Evolutionary conservation across 1,284 basidiomycete genomes (phyloP), one percentile per base, ranked within the genome.

Genomic region (Fomitopsis betulina): DNA sequence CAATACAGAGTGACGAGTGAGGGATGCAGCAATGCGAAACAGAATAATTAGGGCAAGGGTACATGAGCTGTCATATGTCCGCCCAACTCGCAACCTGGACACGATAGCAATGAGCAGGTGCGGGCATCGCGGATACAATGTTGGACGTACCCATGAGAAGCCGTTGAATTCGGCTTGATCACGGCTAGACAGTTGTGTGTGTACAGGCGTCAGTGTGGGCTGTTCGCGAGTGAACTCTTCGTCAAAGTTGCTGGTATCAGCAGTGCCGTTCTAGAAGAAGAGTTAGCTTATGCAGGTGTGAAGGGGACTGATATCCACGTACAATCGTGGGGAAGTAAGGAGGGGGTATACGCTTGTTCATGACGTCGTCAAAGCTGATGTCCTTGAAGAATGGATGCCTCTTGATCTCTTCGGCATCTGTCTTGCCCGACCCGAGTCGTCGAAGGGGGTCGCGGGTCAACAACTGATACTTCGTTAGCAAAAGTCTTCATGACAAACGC

Each of bases 331-430:
- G 97, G 83, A 94, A 95, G 79, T 98, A 99, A 6, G 97, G 94
- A 38, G 96, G 93, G 37, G 96, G 94, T 65, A 98, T 95, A 56
- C 95, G 91, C 76, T 99, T 99, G 78, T 97, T 81, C 65, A 97
- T 75, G 39, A 99, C 91, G 72, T 98, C 96, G 67, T 98, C 95
- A 76, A 93, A 99, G 76, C 81, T 97, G 62, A 97, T 91, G 70
- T 98, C 96, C 72, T 95, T 93, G 83, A 99, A 99, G 85, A 99
- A 99, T 13, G 94, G 87, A 74, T 99, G 97, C 60, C 85, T 82
- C 78, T 99, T 99, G 79, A 99, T 97, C 68, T 98, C 97, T 67
- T 94, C 93, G 0, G 97, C 97, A 68, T 99, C 97, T 53, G 84
- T 85, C 67, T 94, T 92, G 9, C 89, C 89, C n/a, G 95, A 91